Evolutionary conservation across 1,139 yeast genomes (phyloP).

Genomic region (Kodamaea ohmeri): DNA sequence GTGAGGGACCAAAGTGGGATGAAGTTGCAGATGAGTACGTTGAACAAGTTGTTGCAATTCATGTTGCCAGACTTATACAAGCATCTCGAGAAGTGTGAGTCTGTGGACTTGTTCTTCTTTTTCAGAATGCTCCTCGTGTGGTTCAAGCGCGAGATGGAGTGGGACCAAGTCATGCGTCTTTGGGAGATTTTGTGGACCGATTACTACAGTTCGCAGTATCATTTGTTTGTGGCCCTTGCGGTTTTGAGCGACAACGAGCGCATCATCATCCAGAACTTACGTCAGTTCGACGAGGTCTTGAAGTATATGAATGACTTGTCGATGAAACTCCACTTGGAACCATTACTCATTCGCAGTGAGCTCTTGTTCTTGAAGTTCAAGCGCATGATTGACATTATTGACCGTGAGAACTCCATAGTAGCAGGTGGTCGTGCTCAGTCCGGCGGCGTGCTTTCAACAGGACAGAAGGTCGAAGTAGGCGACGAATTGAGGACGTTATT

Average conservation of each 20-base stretch:
- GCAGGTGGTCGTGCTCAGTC: constrained; percentile 1
- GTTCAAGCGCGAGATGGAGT: constrained; percentile 89
- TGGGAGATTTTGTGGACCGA: constrained; percentile 97
- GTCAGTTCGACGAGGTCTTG: constrained; percentile 83
- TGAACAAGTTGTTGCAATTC: constrained; percentile 80
- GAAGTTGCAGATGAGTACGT: constrained; percentile 79
- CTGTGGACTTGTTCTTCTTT: constrained; percentile 86
- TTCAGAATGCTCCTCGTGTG: constrained; percentile 93
- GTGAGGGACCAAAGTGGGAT: constrained; percentile 90
- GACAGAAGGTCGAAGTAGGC: constrained; percentile 21
- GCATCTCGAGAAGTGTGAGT: constrained; percentile 84
- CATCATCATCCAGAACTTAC: constrained; percentile 69
- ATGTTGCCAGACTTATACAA: constrained; percentile 82
- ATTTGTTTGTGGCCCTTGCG: constrained; percentile 81
- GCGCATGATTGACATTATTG: constrained; percentile 75
- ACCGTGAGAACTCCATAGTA: constrained; percentile 46
- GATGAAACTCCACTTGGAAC: constrained; percentile 70
- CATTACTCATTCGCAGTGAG: constrained; percentile 76
- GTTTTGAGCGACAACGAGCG: constrained; percentile 83
- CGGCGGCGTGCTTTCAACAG: constrained; percentile 2
- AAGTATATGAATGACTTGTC: constrained; percentile 90
- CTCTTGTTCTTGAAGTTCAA: constrained; percentile 74
- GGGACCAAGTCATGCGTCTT: constrained; percentile 70
- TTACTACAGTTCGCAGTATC: constrained; percentile 79
- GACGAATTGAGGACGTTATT: constrained; percentile 59